These are phyloP conservation scores for Fusarium sp. DNA, from an alignment of 2,329 filamentous ascomycete genomes.

Conservation along the genomic window DNA sequence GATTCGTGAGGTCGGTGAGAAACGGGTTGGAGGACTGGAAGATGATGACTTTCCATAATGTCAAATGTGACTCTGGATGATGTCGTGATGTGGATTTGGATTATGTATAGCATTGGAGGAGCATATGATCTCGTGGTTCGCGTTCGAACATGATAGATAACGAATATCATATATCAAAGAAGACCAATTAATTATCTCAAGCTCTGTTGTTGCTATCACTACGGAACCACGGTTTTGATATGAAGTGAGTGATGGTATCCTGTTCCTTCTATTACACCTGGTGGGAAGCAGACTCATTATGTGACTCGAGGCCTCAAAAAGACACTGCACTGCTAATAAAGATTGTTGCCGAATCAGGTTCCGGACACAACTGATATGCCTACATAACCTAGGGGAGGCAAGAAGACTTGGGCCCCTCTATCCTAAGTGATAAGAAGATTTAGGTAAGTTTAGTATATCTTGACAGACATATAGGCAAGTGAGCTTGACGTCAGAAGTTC, in stretches of 20 bases:
- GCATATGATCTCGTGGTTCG: background rate
- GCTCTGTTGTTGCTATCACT: no score
- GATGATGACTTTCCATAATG: conserved; percentile 58
- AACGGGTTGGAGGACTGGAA: conserved; percentile 67
- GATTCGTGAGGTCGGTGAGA: conserved; percentile 86
- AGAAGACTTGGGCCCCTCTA: background rate
- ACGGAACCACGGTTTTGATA: background rate
- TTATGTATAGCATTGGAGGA: conserved; percentile 5
- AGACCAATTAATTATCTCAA: background rate
- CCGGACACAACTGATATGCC: background rate
- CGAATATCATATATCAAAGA: background rate
- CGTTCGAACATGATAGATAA: background rate
- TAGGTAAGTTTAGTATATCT: background rate
- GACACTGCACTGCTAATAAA: background rate
- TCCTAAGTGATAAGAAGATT: background rate
- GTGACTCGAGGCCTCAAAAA: background rate
- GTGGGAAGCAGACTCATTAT: background rate
- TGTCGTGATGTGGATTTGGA: background rate
- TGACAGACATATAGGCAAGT: background rate
- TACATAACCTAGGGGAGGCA: background rate
- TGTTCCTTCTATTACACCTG: no score
- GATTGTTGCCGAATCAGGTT: background rate
- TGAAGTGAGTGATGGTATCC: no score
- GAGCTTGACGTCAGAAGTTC: background rate
- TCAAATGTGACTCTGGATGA: no score